Evolutionary conservation across 768 basidiomycete species (phyloP), one percentile per base, ranked within the genome.

Genomic region (Panaeolus cyanescens): DNA sequence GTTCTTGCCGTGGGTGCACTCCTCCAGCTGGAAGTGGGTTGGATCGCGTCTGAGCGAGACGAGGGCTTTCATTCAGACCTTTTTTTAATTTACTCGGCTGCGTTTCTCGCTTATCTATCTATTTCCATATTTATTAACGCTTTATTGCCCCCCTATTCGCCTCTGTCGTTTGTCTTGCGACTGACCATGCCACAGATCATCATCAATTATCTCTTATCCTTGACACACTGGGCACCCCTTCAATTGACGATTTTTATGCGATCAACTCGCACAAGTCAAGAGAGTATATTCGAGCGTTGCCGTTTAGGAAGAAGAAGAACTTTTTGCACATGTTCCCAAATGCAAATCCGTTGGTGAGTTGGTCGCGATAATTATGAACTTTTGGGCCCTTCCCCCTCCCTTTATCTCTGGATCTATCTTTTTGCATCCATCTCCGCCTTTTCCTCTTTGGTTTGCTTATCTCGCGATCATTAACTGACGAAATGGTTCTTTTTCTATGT

Each of bases 241-340:
- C 90, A 8, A 87, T 97, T 70, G 96, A 97, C 68, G 95, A 97
- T 70, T 96, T 97, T 72, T 93, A 96, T 65, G 93, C 93, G 5
- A 96, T 96, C 70, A 92, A 88, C 19, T 91, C 92, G 3, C 79
- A 83, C 7, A 74, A 91, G 45, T 82, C 91, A 56, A 83, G 94
- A 56, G 94, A 95, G 70, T 95, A 95, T 68, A 90, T 96, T 60
- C 88, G 95, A 2, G 91, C 94, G 0, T 78, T 96, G 15, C 93
- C 93, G 0, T 95, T 96, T 75, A 80, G 93, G 55, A 92, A 89
- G 77, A 89, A 89, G 69, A 88, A 83, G 69, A 83, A 86, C 45
- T 91, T 96, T 65, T 71, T 76, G 37, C 72, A 80, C 20, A 78
- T 95, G 56, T 95, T 92, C 70, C 88, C 89, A 0, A 86, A 86